Percentiles rank a stretch among this genome's conserved stretches.
Conservation (phyloP, 2,329 filamentous ascomycete genomes). For the Monascus ruber region DNA sequence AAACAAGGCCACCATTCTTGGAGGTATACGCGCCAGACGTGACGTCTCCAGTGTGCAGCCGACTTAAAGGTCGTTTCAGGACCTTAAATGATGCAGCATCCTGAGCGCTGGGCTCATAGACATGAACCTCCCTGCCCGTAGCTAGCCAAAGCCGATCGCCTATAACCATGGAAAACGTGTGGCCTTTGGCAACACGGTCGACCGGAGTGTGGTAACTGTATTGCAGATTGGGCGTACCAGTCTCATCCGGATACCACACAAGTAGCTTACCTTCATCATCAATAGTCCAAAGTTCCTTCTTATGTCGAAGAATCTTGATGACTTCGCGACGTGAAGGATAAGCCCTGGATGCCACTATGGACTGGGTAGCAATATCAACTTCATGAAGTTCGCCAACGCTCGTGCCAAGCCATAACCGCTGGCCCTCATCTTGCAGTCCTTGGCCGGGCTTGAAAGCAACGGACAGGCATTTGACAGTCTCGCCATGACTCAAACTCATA, state of each 20-base stretch:
- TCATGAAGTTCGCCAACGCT: slow-evolving; percentile 82
- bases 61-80: slow-evolving; percentile 56
- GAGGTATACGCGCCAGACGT: slow-evolving; percentile 70
- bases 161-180: slow-evolving; percentile 82
- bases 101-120: slow-evolving; percentile 64
- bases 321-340: slow-evolving; percentile 72
- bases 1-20: slow-evolving; percentile 65
- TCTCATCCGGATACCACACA: slow-evolving; percentile 72
- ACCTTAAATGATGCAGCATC: slow-evolving; percentile 64
- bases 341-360: slow-evolving; percentile 55
- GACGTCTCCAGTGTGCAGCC: slow-evolving; percentile 70
- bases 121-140: slow-evolving; percentile 70
- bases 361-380: slow-evolving; percentile 66
- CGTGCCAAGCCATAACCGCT: slow-evolving; percentile 78
- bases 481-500: slow-evolving; percentile 71
- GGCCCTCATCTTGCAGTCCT: slow-evolving; percentile 68
- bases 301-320: slow-evolving; percentile 73
- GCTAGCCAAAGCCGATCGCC: slow-evolving; percentile 80
- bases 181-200: slow-evolving; percentile 67
- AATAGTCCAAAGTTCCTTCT: slow-evolving; percentile 84
- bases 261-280: slow-evolving; percentile 80
- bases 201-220: slow-evolving; percentile 55
- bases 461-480: slow-evolving; percentile 70
- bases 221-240: slow-evolving; percentile 61
- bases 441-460: slow-evolving; percentile 75